Base-by-base conservation (phyloP, 164 flowering plant species). In the Stephania japonica region DNA sequence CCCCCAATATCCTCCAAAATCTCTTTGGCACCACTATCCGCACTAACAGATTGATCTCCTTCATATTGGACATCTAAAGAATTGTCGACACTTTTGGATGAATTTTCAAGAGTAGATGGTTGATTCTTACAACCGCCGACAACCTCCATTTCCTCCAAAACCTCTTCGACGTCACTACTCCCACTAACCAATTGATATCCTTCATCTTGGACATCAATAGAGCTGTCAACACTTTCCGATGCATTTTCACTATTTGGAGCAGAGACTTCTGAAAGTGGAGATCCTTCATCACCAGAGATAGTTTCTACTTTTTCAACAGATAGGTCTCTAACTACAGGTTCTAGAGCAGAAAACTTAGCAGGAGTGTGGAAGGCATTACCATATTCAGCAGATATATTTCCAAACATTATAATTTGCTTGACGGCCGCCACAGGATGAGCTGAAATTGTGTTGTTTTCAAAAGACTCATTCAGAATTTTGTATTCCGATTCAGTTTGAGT, bases 41-140 rank as follows among this genome's bases (percentile, higher is more conserved):
- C 75, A 27, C 64, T 13, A 19, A 50, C 59, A 50, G 59, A 50
- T 50, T 14, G 59, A 50, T 14, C 14, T 6, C 59, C 59, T 50
- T 50, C 59, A 50, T 50, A 14, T 14, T 50, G 3, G 38, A 1
- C 38, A 32, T 32, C 38, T 32, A 32, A 2, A 32, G 38, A 32
- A 32, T 32, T 32, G 38, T 32, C 3, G 38, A 4, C 38, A 32
- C 3, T 32, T 32, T 32, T 32, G 38, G 38, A 32, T 32, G 82
- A 71, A 70, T 14, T 75, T 44, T 84, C 83, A 7, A 67, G 75
- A 23, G 75, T 32, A 76, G 74, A 26, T 23, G 74, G 68, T 19
- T 11, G 50, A 38, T 24, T 12, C 32, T 59, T 76, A 53, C 70
- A 64, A 23, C 38, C 4, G 18, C 50, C 6, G 10, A 65, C 38